Conservation (phyloP, 805 yeast species). For the Dipodascopsis uninucleata region DNA sequence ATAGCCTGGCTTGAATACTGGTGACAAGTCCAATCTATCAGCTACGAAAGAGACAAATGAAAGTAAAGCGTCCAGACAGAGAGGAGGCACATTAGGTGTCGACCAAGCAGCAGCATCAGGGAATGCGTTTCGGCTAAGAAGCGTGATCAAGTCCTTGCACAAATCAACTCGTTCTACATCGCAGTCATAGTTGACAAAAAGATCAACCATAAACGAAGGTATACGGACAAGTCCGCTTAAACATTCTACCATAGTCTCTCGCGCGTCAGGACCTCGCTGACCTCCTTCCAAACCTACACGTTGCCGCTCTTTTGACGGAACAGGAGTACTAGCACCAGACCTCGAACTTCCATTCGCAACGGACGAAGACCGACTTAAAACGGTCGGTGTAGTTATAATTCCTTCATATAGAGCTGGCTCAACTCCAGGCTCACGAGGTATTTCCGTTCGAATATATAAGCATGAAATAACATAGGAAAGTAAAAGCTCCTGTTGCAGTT, state of each 20-base stretch:
- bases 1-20: conserved; percentile 3
- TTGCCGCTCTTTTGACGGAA: conserved; percentile 24
- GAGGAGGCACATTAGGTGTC: conserved; percentile 86
- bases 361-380: conserved; percentile 44
- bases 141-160: conserved; percentile 60
- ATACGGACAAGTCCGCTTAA: conserved; percentile 60
- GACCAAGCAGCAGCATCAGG: conserved; percentile 80
- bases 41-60: conserved; percentile 38
- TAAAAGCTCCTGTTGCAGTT: conserved; percentile 69
- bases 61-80: conserved; percentile 83
- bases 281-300: conserved; percentile 26
- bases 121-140: conserved; percentile 70
- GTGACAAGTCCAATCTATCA: conserved; percentile 28
- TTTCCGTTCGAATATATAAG: conserved; percentile 39
- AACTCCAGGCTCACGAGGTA: conserved; percentile 39
- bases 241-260: conserved; percentile 82
- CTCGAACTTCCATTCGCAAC: conserved; percentile 1
- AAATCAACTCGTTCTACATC: conserved; percentile 82
- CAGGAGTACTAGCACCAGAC: conserved; percentile 27
- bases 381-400: conserved; percentile 42
- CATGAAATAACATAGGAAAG: conserved; percentile 40
- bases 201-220: conserved; percentile 67
- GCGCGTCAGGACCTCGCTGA: conserved; percentile 35
- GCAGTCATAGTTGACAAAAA: conserved; percentile 85
- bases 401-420: conserved; percentile 41